Evolutionary conservation across 1,284 basidiomycete genomes (phyloP).

Genomic region (Trametes hirsuta): DNA sequence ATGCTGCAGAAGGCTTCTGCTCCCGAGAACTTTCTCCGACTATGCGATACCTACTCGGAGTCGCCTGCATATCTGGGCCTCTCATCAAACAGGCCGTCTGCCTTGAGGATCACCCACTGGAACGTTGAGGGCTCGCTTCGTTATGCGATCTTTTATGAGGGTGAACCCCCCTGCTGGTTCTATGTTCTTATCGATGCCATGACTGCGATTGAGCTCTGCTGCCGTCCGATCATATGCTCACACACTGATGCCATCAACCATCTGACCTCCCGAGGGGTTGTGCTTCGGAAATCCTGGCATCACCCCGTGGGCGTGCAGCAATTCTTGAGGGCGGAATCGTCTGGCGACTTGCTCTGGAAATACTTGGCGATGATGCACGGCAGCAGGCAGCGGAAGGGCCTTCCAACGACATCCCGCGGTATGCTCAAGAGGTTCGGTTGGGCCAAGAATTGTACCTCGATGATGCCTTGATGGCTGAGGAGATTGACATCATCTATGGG

Average conservation of each 20-base stretch:
- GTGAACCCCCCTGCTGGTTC: not conserved
- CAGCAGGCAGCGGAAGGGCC: not conserved
- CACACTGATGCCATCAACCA: not conserved
- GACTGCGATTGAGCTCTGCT: conserved; percentile 3
- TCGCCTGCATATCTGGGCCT: too few species aligned
- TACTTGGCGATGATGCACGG: not conserved
- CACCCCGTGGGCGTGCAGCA: conserved; percentile 6
- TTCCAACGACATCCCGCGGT: not conserved
- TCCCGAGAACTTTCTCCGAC: not conserved
- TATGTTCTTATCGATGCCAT: conserved; percentile 1
- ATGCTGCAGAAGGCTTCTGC: not conserved
- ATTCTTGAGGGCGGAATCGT: conserved; percentile 7
- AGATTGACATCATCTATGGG: conserved; percentile 9
- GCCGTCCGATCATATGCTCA: not conserved
- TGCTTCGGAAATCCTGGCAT: conserved; percentile 2
- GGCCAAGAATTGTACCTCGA: not conserved
- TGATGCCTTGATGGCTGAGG: conserved; percentile 1
- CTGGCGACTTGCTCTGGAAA: conserved; percentile 7
- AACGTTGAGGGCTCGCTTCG: too few species aligned
- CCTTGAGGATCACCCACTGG: too few species aligned
- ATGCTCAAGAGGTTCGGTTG: not conserved
- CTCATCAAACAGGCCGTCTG: too few species aligned
- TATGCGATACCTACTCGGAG: not conserved
- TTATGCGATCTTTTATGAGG: not conserved
- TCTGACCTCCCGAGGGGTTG: not conserved